Evolutionary conservation across 768 basidiomycete genomes (phyloP).

Genomic region (Strobilomyces confusus): DNA sequence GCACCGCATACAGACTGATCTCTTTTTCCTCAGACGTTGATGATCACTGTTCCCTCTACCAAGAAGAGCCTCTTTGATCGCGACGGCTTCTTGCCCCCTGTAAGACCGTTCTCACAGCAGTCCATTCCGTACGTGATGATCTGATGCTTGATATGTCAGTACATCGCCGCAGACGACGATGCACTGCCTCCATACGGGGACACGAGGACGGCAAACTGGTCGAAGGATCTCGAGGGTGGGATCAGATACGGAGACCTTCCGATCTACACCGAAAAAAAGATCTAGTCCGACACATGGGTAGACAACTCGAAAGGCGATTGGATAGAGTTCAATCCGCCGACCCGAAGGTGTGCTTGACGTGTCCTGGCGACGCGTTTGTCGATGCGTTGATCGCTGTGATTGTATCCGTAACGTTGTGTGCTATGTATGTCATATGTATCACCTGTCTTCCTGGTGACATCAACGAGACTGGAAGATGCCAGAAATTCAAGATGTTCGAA

Average conservation of each 20-base stretch:
- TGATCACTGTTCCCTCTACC: constrained; percentile 35
- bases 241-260: constrained; percentile 38
- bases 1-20: background rate
- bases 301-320: background rate
- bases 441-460: background rate
- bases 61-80: constrained; percentile 37
- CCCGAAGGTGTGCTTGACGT: background rate
- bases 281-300: background rate
- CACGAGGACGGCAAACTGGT: constrained; percentile 26
- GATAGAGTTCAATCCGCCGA: constrained; percentile 4
- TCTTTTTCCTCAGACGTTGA: constrained; percentile 32
- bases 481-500: background rate
- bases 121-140: background rate
- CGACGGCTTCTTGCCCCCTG: constrained; percentile 41
- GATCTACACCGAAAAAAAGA: constrained; percentile 36
- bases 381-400: constrained; percentile 18
- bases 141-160: constrained; percentile 22
- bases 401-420: background rate
- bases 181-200: constrained; percentile 29
- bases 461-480: background rate
- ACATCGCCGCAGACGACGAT: constrained; percentile 39
- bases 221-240: constrained; percentile 24
- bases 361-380: constrained; percentile 10
- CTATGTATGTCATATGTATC: background rate
- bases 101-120: constrained; percentile 16